Evolutionary conservation across 1,284 basidiomycete species (phyloP), one percentile per base, ranked within the genome.

Genomic region (Fistulinella cinereoalba): DNA sequence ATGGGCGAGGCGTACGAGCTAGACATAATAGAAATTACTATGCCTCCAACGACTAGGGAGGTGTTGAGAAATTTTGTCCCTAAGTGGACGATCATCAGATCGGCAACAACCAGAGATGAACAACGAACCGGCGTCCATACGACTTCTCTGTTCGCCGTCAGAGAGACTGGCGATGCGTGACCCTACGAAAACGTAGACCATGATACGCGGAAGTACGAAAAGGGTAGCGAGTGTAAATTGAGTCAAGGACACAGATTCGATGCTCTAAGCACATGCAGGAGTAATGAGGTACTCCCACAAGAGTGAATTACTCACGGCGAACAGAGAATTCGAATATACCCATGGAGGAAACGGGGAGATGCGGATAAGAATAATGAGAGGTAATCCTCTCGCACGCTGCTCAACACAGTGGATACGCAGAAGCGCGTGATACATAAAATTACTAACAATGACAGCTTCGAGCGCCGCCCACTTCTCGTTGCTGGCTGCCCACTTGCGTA

Each of bases 331-430:
- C 13, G 85, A 80, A 59, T 90, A 92, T 1, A 84, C 83, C 87
- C 87, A 85, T 16, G 89, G 88, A 44, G 89, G 88, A 60, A 92
- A 80, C 3, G 90, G 85, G 6, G 85, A 90, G 18, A 88, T 65
- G n/a, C 89, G 80, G 54, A 92, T 84, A 37, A 92, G 74, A 54
- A 89, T 77, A 37, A 92, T 88, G 19, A 92, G 69, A 15, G 84
- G 83, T 12, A 92, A 69, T 7, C 88, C 85, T 60, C 83, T 85
- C 11, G 80, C 76, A 54, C 69, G 72, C 85, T 88, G 54, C 43
- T 51, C 54, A 41, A 40, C 18, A 34, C 23, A 38, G 41, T 34
- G 37, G 37, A 39, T 31, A 46, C n/a, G 19, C 15, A 40, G 22
- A 27, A 41, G 28, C 5, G 27, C 27, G 32, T 43, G 25, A 58